Conservation (phyloP, 768 basidiomycete genomes). For the Boletus barrowsii region DNA sequence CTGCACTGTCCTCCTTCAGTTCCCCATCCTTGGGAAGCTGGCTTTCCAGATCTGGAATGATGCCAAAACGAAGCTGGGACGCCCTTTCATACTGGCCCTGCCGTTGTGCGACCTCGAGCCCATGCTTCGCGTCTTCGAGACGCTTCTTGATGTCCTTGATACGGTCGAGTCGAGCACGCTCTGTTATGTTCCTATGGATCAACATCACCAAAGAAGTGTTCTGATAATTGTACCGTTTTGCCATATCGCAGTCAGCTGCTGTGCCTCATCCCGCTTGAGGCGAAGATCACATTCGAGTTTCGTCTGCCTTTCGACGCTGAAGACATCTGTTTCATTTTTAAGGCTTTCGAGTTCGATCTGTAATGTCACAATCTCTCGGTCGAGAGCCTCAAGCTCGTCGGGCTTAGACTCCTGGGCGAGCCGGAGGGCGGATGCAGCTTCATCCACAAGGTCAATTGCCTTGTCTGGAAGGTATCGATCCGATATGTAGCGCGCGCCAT, state of each 20-base stretch:
- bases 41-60: slow-evolving; percentile 76
- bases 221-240: slow-evolving; percentile 48
- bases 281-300: slow-evolving; percentile 66
- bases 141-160: slow-evolving; percentile 71
- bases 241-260: slow-evolving; percentile 64
- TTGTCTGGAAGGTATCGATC: slow-evolving; percentile 90
- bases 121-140: slow-evolving; percentile 79
- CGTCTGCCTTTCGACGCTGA: slow-evolving; percentile 68
- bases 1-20: slow-evolving; percentile 40
- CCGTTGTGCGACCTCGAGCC: slow-evolving; percentile 85
- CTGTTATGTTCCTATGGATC: slow-evolving; percentile 30
- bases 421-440: slow-evolving; percentile 83
- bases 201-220: neutral
- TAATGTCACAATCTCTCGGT: slow-evolving; percentile 79
- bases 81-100: slow-evolving; percentile 85
- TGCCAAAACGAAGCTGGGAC: slow-evolving; percentile 77
- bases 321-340: slow-evolving; percentile 83
- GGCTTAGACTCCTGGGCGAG: slow-evolving; percentile 90
- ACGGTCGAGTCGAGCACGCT: slow-evolving; percentile 63
- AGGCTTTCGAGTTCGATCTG: slow-evolving; percentile 89
- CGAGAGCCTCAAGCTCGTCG: slow-evolving; percentile 76
- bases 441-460: slow-evolving; percentile 89
- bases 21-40: slow-evolving; percentile 60
- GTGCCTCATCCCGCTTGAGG: slow-evolving; percentile 60
- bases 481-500: slow-evolving; percentile 80